Conservation (phyloP, 306 rosid genomes). For the Lotus japonicus region DNA sequence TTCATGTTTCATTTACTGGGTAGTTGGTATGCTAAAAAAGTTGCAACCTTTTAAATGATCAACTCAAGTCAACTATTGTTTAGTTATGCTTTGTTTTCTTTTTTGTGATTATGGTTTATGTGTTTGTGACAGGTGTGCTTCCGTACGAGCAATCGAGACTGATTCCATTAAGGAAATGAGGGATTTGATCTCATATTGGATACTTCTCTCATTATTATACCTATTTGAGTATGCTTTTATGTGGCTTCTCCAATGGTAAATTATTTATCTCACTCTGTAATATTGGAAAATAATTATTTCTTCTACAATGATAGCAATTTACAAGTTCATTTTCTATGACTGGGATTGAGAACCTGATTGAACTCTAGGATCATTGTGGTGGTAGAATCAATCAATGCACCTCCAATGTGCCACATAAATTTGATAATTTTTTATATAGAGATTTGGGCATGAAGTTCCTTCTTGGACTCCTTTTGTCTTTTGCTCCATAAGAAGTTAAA, state of each 20-base stretch:
- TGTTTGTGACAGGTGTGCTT: conserved; percentile 40
- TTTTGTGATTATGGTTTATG: background rate
- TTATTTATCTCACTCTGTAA: background rate
- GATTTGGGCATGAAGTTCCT: background rate
- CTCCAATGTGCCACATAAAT: background rate
- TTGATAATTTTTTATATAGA: background rate
- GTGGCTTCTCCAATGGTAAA: conserved; percentile 37
- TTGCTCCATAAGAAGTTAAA: background rate
- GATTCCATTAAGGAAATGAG: conserved; percentile 30
- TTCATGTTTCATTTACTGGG: background rate
- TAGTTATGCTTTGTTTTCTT: background rate
- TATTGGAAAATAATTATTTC: background rate
- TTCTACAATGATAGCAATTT: background rate
- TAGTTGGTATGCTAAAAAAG: background rate
- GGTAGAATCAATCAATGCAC: background rate
- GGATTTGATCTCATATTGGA: conserved; percentile 56
- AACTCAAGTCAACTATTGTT: background rate
- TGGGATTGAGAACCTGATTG: background rate
- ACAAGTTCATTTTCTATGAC: background rate
- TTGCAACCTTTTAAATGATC: background rate
- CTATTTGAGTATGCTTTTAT: conserved; percentile 41
- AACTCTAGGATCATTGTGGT: background rate
- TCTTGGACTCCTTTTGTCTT: background rate
- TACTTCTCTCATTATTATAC: conserved; percentile 40
- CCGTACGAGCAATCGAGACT: conserved; percentile 49